phyloP scores from a whole-genome alignment of 768 basidiomycete genomes.

The Pulveroboletus sp. region DNA sequence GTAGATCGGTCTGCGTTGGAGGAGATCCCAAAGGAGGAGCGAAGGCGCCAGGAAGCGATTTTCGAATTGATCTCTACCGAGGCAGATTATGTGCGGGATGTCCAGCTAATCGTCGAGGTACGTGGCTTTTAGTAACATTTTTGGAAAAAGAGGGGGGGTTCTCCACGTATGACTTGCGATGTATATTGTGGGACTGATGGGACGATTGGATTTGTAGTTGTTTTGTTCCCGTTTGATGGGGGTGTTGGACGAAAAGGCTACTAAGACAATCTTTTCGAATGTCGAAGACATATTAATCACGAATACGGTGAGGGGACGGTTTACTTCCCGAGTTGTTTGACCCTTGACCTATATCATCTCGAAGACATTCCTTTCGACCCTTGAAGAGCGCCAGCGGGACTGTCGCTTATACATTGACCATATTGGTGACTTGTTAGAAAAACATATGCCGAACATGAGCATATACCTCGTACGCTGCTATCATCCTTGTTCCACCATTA shows the following conservation, averaged over 20 bases:
- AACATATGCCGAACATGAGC: slow-evolving; percentile 69
- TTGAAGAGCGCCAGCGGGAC: slow-evolving; percentile 89
- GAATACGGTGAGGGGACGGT: slow-evolving; percentile 61
- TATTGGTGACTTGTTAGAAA: slow-evolving; percentile 80
- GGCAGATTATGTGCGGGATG: slow-evolving; percentile 80
- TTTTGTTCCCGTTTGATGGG: slow-evolving; percentile 81
- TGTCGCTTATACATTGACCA: slow-evolving; percentile 87
- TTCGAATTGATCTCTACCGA: slow-evolving; percentile 95
- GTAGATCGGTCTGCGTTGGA: slow-evolving; percentile 81
- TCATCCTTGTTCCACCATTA: not conserved
- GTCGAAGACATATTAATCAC: slow-evolving; percentile 87
- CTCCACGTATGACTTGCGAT: too few species aligned
- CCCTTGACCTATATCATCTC: not conserved
- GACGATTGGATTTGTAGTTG: slow-evolving; percentile 39
- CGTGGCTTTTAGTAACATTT: slow-evolving; percentile 13
- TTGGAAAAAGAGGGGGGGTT: not conserved
- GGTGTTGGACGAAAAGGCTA: slow-evolving; percentile 68
- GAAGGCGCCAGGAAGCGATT: slow-evolving; percentile 90
- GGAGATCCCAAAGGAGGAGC: slow-evolving; percentile 71
- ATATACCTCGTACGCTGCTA: slow-evolving; percentile 63
- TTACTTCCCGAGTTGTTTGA: not conserved
- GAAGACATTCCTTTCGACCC: slow-evolving; percentile 76
- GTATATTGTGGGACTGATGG: not conserved
- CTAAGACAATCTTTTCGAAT: slow-evolving; percentile 85
- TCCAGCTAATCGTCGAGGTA: slow-evolving; percentile 91